A percentile compares a stretch with the other conserved stretches of the same genome.
These are phyloP conservation scores for Nakazawaea pomicola DNA, from an alignment of 805 yeast genomes.

Conservation along the genomic window DNA sequence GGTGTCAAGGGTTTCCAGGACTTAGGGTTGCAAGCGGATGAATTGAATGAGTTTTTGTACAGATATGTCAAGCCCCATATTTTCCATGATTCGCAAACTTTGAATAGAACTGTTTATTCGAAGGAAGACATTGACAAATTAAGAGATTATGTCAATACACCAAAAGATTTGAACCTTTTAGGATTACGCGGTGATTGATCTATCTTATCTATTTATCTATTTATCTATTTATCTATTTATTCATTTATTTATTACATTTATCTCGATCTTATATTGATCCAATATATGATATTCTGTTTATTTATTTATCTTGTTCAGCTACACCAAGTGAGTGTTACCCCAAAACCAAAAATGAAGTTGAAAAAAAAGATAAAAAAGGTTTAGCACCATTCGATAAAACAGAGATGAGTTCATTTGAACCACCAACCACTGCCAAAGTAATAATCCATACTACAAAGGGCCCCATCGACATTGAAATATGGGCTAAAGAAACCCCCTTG, in stretches of 20 bases:
- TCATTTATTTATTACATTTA: conserved; percentile 1
- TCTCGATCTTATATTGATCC: too few relatives aligned
- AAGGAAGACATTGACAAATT: conserved; percentile 30
- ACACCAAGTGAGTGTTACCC: conserved; percentile 12
- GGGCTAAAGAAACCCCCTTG: conserved; percentile 63
- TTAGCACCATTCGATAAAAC: too few relatives aligned
- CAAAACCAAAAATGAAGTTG: conserved; percentile 21
- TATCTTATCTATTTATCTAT: too few relatives aligned
- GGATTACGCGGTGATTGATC: conserved; percentile 5
- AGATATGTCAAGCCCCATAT: conserved; percentile 35
- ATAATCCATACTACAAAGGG: conserved; percentile 55
- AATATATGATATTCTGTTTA: not conserved
- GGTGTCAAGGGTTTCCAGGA: conserved; percentile 62
- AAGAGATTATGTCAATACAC: conserved; percentile 31
- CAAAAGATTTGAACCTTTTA: conserved; percentile 19
- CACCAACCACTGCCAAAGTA: conserved; percentile 59
- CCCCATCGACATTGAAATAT: conserved; percentile 51
- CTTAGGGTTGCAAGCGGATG: conserved; percentile 60
- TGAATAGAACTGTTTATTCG: conserved; percentile 32
- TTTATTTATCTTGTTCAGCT: not conserved
- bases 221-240: conserved; percentile 4
- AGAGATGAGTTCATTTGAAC: conserved; percentile 27
- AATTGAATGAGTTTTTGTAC: conserved; percentile 44
- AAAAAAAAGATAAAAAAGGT: conserved; percentile 20
- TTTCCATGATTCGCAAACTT: conserved; percentile 27